phyloP scores from a whole-genome alignment of 495 filamentous ascomycete genomes.

The Podospora pseudoanserina region DNA sequence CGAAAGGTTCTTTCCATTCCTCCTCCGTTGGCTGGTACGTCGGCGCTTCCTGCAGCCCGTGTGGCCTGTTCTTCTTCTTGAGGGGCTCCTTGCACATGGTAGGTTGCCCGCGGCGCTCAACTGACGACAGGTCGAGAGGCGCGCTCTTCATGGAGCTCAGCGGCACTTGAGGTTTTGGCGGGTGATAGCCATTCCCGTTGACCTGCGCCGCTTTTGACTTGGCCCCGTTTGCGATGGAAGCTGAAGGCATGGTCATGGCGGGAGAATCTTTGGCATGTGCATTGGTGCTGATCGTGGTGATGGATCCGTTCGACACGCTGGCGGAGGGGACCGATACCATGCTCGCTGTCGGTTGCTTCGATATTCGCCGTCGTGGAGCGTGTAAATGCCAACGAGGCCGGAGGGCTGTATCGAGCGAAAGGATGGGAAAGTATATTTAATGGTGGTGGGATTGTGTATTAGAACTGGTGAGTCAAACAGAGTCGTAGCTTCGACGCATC shows the following conservation, averaged over 20 bases:
- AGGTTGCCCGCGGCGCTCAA: constrained; percentile 83
- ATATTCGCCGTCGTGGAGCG: not conserved
- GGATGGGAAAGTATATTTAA: not conserved
- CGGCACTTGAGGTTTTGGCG: constrained; percentile 44
- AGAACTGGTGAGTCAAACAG: not conserved
- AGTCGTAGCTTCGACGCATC: constrained; percentile 1
- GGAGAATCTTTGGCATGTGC: constrained; percentile 49
- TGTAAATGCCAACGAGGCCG: not conserved
- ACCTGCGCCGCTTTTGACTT: constrained; percentile 44
- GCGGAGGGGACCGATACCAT: constrained; percentile 43
- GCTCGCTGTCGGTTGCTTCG: constrained; percentile 21
- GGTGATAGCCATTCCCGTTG: constrained; percentile 53
- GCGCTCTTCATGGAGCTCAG: constrained; percentile 51
- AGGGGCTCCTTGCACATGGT: constrained; percentile 68
- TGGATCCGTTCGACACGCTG: constrained; percentile 33
- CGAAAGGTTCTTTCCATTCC: constrained; percentile 89
- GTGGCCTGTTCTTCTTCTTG: constrained; percentile 70
- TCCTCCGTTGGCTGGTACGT: constrained; percentile 87
- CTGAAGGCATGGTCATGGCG: constrained; percentile 32
- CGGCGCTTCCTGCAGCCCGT: constrained; percentile 84
- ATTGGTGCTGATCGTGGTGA: constrained; percentile 35
- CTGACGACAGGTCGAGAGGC: constrained; percentile 80
- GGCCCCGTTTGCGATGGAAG: constrained; percentile 32
- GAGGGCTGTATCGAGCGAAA: not conserved
- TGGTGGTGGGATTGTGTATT: not conserved